Conservation (phyloP, 495 filamentous ascomycete genomes). For the Neurospora sp. region DNA sequence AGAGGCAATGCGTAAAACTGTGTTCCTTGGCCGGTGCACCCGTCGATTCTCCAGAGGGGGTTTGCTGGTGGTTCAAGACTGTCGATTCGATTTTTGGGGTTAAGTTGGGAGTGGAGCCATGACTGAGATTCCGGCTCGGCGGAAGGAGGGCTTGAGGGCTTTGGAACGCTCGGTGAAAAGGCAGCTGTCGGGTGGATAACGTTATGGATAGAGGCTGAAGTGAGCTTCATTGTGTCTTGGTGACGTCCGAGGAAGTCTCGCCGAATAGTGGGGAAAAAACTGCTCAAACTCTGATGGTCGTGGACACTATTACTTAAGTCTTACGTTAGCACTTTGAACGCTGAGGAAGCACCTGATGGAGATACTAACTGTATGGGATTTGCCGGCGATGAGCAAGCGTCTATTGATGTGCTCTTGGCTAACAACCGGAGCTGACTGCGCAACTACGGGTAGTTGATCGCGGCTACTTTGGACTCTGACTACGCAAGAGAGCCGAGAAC, state of each 20-base stretch:
- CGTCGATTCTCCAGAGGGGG: slow-evolving; percentile 38
- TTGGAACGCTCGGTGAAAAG: slow-evolving; percentile 19
- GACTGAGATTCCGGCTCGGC: not conserved
- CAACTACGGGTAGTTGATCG: not conserved
- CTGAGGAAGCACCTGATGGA: not conserved
- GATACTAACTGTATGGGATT: not conserved
- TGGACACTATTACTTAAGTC: not conserved
- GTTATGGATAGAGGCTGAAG: slow-evolving; percentile 29
- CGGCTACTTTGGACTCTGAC: not conserved
- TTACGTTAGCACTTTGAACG: not conserved
- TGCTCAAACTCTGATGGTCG: not conserved
- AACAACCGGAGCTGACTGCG: not conserved
- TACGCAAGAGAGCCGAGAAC: not conserved
- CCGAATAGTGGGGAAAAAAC: not conserved
- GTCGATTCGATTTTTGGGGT: slow-evolving; percentile 43
- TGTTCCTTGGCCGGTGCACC: slow-evolving; percentile 38
- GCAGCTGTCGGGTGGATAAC: slow-evolving; percentile 41
- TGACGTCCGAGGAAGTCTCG: not conserved
- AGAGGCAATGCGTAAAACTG: slow-evolving; percentile 38
- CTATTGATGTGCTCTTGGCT: not conserved
- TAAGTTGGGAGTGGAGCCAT: slow-evolving; percentile 34
- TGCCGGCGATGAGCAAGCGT: not conserved
- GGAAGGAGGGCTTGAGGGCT: not conserved
- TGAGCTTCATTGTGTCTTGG: slow-evolving; percentile 31
- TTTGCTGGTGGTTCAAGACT: slow-evolving; percentile 31